Conservation (phyloP, 176 grass and related monocot species). For the Phragmites australis region DNA sequence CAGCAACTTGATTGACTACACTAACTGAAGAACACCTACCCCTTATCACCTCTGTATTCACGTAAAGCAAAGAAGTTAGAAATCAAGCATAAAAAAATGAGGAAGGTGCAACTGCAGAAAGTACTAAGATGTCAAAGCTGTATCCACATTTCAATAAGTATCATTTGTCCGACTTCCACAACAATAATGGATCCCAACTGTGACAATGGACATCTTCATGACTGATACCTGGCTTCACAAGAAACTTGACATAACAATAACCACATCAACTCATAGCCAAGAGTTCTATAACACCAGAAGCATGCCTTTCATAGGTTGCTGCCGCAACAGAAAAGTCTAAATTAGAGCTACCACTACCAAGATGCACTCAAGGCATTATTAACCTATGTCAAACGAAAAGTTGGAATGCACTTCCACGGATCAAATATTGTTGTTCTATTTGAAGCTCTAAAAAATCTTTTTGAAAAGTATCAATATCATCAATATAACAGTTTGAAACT, state of each 20-base stretch:
- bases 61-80: neutral
- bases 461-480: neutral
- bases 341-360: neutral
- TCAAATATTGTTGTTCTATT: neutral
- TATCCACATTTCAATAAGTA: neutral
- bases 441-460: neutral
- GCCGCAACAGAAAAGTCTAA: slow-evolving; percentile 5
- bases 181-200: neutral
- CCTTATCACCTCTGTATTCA: too few relatives aligned
- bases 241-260: neutral
- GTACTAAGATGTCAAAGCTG: neutral
- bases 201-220: neutral
- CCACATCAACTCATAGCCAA: neutral
- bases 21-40: neutral
- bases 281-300: slow-evolving; percentile 2
- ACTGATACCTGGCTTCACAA: neutral
- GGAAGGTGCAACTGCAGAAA: neutral
- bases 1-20: neutral
- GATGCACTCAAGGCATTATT: slow-evolving; percentile 20
- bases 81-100: neutral
- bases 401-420: slow-evolving; percentile 20
- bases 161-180: neutral
- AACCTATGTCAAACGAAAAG: slow-evolving; percentile 7
- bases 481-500: neutral
- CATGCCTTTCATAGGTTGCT: neutral